phyloP scores from a whole-genome alignment of 495 filamentous ascomycete species.

The Xylaria nigripes region DNA sequence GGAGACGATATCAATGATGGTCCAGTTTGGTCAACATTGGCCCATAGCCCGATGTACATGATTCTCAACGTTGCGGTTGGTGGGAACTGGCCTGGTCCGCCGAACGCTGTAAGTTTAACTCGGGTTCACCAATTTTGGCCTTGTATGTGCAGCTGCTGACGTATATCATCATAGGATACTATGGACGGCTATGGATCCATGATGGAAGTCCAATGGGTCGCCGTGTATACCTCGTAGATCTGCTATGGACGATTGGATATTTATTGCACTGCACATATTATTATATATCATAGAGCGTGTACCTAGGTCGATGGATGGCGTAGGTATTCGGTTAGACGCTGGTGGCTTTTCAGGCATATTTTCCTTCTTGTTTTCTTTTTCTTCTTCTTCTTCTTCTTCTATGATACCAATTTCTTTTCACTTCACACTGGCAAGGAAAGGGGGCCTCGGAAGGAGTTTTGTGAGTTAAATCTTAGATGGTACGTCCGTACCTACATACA shows the following conservation, averaged over 20 bases:
- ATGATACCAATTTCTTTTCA: no score
- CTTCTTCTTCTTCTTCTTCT: no score
- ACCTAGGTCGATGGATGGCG: no score
- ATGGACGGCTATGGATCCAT: conserved; percentile 38
- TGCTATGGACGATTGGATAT: not conserved
- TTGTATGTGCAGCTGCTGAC: not conserved
- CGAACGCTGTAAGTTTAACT: conserved; percentile 25
- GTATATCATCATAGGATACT: conserved; percentile 20
- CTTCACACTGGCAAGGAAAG: no score
- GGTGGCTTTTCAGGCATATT: no score
- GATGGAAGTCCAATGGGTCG: conserved; percentile 45
- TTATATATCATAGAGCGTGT: not conserved
- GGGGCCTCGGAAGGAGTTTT: no score
- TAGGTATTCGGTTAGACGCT: no score
- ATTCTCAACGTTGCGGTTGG: conserved; percentile 46
- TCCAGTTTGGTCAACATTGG: conserved; percentile 37
- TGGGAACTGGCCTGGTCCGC: conserved; percentile 34
- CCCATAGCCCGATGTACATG: conserved; percentile 38
- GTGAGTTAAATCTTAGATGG: no score
- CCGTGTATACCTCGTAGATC: conserved; percentile 30
- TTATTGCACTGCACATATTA: not conserved
- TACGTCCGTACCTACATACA: no score
- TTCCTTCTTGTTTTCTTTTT: no score
- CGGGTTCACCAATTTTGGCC: not conserved
- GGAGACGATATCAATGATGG: conserved; percentile 36